Base-by-base conservation (phyloP, 345 rosid species). In the Brassica juncea region DNA sequence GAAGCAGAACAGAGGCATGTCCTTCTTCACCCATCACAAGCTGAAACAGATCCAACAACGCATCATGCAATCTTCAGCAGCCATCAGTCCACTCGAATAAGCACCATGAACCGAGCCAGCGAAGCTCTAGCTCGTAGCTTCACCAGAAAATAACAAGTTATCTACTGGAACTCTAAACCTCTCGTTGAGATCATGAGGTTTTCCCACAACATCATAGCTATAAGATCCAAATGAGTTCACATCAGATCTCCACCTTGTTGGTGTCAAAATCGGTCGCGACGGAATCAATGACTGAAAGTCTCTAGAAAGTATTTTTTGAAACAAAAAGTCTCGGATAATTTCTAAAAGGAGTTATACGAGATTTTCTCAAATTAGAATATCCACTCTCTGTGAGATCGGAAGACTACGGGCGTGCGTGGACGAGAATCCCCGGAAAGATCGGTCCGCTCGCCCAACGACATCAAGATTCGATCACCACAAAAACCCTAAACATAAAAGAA, bases 101-200 rank as follows among this genome's bases (percentile, higher is more conserved):
- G 99, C 99, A 0, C 99, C 99, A 44, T 93, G 99, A 66, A 90
- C 94, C 1, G 97, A 91, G 15, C 99, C 97, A 0, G 94, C 94
- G 79, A 77, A 93, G 80, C 82, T 87, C 71, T 72, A 31, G 68
- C 97, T 93, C 0, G 96, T 93, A 3, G 99, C 99, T 86, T 95
- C 99, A 72, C 99, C 98, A 0, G 98, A 97, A 81, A 95, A 95
- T 90, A 95, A 95, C 77, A 95, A 72, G 85, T 95, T 95, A 80
- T 93, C 99, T 30, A 95, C 89, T 0, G 99, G 98, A 39, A 87
- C 83, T 80, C 98, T 88, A 12, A 95, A 86, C 88, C 76, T 87
- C 74, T 95, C 98, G 71, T 86, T 93, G 80, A 90, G 94, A 77
- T 90, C 94, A 77, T 93, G 94, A 86, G 99, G 49, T 54, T 84